Evolutionary conservation across 73 alveolate species (phyloP).

Genomic region (Tetrahymena malaccensis): DNA sequence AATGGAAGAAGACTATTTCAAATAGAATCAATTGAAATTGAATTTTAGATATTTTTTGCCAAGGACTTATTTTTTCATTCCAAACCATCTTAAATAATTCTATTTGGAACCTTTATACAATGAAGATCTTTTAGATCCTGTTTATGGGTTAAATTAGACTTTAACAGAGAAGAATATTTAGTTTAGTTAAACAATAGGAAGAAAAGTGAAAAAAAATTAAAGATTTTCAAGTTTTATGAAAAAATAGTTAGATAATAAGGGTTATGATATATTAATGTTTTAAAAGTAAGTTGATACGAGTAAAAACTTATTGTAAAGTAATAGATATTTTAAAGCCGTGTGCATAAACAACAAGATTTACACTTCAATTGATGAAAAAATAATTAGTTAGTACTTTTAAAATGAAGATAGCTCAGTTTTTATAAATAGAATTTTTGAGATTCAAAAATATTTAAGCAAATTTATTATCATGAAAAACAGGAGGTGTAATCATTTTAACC

Average conservation of each 20-base stretch:
- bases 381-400: neutral
- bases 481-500: neutral
- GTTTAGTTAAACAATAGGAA: neutral
- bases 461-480: neutral
- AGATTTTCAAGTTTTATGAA: neutral
- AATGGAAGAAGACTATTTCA: neutral
- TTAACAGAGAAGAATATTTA: neutral
- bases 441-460: neutral
- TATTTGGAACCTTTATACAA: neutral
- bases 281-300: neutral
- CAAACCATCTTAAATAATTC: neutral
- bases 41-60: neutral
- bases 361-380: neutral
- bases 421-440: neutral
- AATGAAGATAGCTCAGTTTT: neutral
- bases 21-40: neutral
- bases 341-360: neutral
- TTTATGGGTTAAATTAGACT: neutral
- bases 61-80: neutral
- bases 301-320: neutral
- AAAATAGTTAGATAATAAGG: neutral
- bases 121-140: neutral
- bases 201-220: neutral
- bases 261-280: neutral
- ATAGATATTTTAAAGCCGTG: neutral